These are phyloP conservation scores for Blepharisma undulans DNA, from an alignment of 169 alveolate species.

Conservation along the genomic window DNA sequence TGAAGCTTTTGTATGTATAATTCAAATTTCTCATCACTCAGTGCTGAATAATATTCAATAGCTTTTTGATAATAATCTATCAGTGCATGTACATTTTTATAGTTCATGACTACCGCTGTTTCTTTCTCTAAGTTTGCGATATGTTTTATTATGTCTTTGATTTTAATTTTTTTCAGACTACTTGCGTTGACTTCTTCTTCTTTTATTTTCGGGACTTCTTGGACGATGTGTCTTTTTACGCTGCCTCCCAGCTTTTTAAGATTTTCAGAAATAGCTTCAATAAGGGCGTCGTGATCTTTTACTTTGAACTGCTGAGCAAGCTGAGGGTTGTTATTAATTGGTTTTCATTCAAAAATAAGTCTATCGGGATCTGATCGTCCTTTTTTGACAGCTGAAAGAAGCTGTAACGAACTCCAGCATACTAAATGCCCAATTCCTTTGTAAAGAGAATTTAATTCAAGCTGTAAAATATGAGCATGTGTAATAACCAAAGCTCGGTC, in stretches of 20 bases:
- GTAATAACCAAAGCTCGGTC: slow-evolving; percentile 26
- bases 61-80: slow-evolving; percentile 56
- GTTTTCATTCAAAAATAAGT: slow-evolving; percentile 29
- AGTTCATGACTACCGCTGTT: slow-evolving; percentile 38
- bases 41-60: slow-evolving; percentile 57
- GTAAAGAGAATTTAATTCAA: background rate
- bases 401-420: background rate
- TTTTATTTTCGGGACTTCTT: background rate
- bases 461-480: background rate
- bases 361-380: background rate
- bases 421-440: background rate
- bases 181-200: slow-evolving; percentile 26
- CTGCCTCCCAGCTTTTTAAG: slow-evolving; percentile 32
- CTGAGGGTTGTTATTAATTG: background rate
- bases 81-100: slow-evolving; percentile 44
- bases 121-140: slow-evolving; percentile 42
- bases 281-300: slow-evolving; percentile 1
- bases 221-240: background rate
- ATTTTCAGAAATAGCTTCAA: slow-evolving; percentile 14
- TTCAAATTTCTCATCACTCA: slow-evolving; percentile 48
- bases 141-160: slow-evolving; percentile 44
- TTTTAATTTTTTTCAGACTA: slow-evolving; percentile 25
- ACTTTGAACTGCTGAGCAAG: slow-evolving; percentile 8
- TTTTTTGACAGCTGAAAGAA: background rate
- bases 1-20: slow-evolving; percentile 42